Conservation (phyloP, 2,329 filamentous ascomycete species). For the Phialemonium atrogriseum region DNA sequence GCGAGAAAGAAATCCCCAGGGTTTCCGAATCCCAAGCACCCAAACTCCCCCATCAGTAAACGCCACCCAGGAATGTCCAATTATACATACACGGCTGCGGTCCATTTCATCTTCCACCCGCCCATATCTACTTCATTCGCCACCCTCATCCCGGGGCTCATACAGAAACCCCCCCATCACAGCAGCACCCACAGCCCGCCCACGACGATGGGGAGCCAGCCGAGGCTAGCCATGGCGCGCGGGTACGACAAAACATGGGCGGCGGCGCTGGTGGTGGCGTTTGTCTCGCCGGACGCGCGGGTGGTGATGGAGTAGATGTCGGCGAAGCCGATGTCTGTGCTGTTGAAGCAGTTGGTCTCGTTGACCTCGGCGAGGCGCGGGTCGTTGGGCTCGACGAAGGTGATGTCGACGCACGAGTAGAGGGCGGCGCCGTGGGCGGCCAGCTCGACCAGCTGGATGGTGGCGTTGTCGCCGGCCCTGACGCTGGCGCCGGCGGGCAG, state of each 20-base stretch:
- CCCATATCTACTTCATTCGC: too few species aligned
- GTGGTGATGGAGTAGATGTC: constrained; percentile 64
- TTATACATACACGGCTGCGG: too few species aligned
- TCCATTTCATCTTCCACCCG: too few species aligned
- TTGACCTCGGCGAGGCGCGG: constrained; percentile 61
- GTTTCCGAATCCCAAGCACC: too few species aligned
- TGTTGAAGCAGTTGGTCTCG: constrained; percentile 82
- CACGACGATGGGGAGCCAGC: constrained; percentile 32
- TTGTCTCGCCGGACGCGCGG: constrained; percentile 28
- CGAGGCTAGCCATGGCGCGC: constrained; percentile 19
- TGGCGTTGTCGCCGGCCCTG: constrained; percentile 77
- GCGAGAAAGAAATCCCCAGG: too few species aligned
- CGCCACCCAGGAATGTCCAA: too few species aligned
- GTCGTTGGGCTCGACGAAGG: constrained; percentile 73
- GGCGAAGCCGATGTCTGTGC: constrained; percentile 65
- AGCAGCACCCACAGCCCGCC: constrained; percentile 30
- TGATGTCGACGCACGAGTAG: constrained; percentile 93
- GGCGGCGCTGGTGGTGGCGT: constrained; percentile 21
- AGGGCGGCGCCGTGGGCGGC: constrained; percentile 77
- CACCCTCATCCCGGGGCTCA: too few species aligned
- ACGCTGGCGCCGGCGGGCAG: constrained; percentile 65
- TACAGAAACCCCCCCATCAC: constrained; percentile 13
- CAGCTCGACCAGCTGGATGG: constrained; percentile 78
- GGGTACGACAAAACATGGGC: constrained; percentile 13
- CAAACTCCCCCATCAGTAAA: too few species aligned